Evolutionary conservation across 768 basidiomycete genomes (phyloP), one percentile per base, ranked within the genome.

Genomic region (Scleroderma citrinum): DNA sequence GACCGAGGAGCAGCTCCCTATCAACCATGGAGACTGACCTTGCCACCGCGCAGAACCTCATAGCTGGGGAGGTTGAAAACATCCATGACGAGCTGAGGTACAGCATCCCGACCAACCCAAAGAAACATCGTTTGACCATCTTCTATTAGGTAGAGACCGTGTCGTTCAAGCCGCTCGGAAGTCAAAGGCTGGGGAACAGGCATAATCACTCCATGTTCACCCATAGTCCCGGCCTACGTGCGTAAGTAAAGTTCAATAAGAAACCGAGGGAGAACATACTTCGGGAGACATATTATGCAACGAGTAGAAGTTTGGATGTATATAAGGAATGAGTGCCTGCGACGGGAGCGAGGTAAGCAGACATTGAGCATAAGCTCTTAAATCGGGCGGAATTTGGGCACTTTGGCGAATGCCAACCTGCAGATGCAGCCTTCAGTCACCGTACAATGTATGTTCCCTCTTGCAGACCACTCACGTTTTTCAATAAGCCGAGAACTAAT

Each of bases 51-150:
- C 46, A 99, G 72, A 14, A 85, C 85, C 36, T 91, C 89, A 62
- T 97, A 97, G 56, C 69, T 84, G 1, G 88, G 85, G 31, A 97
- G 75, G 61, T 90, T 83, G 69, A 99, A 98, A 16, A 97, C 94
- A 60, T 99, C 96, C 75, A 85, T 75, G 52, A 98, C 72, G 41
- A 98, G 80, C 62, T 94, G 88, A 10, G 94, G 91, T n/a, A 98
- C 92, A 7, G 96, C 92, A 64, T 98, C 95, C 26, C 93, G 83
- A n/a, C 96, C 96, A 44, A 99, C 82, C 87, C 92, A 98, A 42
- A 98, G 75, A 82, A 99, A 98, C 62, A 99, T 90, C 19, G 89
- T 94, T 68, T 98, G 96, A 1, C 89, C 90, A 65, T 98, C 95
- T 67, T 98, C 96, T 57, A 99, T 96, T 54, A 99, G 69, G 81